These are phyloP conservation scores for Pseudogymnoascus sp. DNA, from an alignment of 2,329 filamentous ascomycete genomes.

Conservation along the genomic window DNA sequence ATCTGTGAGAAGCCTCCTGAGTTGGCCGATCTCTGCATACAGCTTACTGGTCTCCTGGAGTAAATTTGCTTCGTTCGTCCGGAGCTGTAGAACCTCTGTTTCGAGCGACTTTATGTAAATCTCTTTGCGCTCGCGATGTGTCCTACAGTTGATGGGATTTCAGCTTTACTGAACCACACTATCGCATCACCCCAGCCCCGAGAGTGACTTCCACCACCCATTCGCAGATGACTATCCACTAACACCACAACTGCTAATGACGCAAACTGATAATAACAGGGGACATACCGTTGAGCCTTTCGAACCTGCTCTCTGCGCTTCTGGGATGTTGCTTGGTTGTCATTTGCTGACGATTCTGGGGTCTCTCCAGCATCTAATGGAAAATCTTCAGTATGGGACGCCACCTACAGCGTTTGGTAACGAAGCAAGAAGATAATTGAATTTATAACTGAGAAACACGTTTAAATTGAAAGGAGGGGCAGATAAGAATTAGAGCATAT, in stretches of 20 bases:
- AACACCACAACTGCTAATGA: background rate
- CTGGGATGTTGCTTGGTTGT: background rate
- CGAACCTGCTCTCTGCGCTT: background rate
- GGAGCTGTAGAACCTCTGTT: constrained; percentile 19
- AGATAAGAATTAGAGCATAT: background rate
- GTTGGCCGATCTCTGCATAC: constrained; percentile 15
- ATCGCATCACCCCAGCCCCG: background rate
- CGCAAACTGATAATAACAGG: background rate
- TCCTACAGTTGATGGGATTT: constrained; percentile 16
- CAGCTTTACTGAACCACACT: background rate
- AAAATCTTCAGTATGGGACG: background rate
- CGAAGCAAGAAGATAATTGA: background rate
- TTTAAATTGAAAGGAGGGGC: background rate
- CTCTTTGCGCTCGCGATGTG: constrained; percentile 29
- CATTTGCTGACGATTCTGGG: background rate
- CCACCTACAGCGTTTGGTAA: background rate
- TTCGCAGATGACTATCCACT: background rate
- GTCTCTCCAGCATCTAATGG: background rate
- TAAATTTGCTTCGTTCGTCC: constrained; percentile 20
- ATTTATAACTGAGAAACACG: background rate
- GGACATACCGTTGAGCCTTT: background rate
- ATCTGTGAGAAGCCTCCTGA: constrained; percentile 14
- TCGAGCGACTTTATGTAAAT: constrained; percentile 27
- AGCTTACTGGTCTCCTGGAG: constrained; percentile 19
- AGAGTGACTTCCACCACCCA: background rate